These are phyloP conservation scores for Podaxis sp. DNA, from an alignment of 768 basidiomycete genomes.

Conservation along the genomic window DNA sequence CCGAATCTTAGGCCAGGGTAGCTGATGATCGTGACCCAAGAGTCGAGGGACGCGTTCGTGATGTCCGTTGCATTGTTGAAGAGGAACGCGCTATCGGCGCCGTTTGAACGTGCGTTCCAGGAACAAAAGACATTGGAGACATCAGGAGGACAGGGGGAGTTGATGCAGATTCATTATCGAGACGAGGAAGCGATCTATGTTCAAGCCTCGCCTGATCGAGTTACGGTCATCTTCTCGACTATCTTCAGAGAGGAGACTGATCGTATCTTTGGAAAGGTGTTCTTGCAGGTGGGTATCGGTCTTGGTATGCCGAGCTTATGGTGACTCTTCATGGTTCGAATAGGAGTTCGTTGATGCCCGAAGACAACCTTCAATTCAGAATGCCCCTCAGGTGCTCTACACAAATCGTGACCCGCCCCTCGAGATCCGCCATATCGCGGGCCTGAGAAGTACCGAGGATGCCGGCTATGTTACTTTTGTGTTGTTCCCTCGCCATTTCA, in stretches of 20 bases:
- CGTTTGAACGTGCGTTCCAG: constrained; percentile 86
- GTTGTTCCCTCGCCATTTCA: constrained; percentile 94
- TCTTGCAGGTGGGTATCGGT: constrained; percentile 74
- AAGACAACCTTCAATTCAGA: constrained; percentile 88
- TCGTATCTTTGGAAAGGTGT: constrained; percentile 96
- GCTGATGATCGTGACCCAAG: constrained; percentile 37
- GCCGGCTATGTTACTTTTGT: constrained; percentile 98
- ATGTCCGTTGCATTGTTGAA: constrained; percentile 83
- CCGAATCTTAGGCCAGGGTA: not conserved
- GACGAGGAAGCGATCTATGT: constrained; percentile 98
- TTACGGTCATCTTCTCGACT: constrained; percentile 97
- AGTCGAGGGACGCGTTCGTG: constrained; percentile 77
- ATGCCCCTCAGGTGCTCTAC: constrained; percentile 95
- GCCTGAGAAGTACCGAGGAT: constrained; percentile 81
- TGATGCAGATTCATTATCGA: constrained; percentile 93
- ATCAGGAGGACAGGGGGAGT: constrained; percentile 69
- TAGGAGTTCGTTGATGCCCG: constrained; percentile 99
- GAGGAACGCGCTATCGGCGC: constrained; percentile 91
- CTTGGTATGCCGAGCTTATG: not conserved
- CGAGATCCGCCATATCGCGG: constrained; percentile 88
- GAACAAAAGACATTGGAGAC: constrained; percentile 83
- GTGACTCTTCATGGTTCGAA: not conserved
- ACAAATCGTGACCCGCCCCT: constrained; percentile 93
- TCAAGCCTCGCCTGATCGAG: constrained; percentile 90
- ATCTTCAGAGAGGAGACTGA: constrained; percentile 98